A percentile compares a stretch with the other conserved stretches of the same genome.
These are phyloP conservation scores for Trichophyton equinum DNA, from an alignment of 2,329 filamentous ascomycete genomes.

Conservation along the genomic window DNA sequence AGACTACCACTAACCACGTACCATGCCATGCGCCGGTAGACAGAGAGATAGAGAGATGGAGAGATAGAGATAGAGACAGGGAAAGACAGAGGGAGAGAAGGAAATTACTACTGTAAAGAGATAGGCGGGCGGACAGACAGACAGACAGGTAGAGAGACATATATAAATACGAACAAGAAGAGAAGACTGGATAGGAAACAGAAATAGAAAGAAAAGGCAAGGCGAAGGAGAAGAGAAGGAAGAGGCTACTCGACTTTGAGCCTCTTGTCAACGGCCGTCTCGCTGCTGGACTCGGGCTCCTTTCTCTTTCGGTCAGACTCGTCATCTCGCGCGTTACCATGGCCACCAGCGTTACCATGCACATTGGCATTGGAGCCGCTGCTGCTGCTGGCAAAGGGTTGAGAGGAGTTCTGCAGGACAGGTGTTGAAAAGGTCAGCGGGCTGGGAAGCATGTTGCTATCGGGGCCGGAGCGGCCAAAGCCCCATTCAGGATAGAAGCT, in stretches of 20 bases:
- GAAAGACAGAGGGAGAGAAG: not conserved
- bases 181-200: not conserved
- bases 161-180: not conserved
- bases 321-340: not conserved
- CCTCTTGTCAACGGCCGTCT: not conserved
- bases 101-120: not conserved
- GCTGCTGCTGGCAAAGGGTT: not conserved
- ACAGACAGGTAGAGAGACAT: not conserved
- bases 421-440: constrained; percentile 90
- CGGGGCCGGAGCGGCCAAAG: constrained; percentile 48
- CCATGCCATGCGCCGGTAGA: constrained; percentile 1
- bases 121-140: not conserved
- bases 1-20: constrained; percentile 1
- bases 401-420: constrained; percentile 21
- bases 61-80: not conserved
- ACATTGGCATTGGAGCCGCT: not conserved
- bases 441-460: constrained; percentile 79
- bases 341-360: not conserved
- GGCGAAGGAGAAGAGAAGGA: not conserved
- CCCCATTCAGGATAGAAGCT: constrained; percentile 91
- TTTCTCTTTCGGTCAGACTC: not conserved
- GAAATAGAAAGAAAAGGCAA: not conserved
- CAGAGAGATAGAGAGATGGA: not conserved
- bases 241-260: constrained; percentile 18
- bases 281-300: not conserved